Percentiles rank a stretch among this genome's conserved stretches.
These are phyloP conservation scores for Kuraishia floccosa DNA, from an alignment of 805 yeast species.

Conservation along the genomic window DNA sequence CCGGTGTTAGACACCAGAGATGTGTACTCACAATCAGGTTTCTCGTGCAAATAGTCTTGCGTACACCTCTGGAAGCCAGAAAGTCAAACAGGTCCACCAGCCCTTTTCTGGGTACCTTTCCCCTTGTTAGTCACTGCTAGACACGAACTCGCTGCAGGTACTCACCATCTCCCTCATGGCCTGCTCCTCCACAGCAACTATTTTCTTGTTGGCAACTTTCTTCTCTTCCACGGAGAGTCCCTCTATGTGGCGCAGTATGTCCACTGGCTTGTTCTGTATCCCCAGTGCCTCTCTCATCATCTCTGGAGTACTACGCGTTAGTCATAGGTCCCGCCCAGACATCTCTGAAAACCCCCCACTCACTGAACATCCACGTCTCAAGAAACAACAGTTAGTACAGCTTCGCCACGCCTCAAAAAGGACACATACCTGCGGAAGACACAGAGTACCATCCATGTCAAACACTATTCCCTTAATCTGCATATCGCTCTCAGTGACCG, in stretches of 20 bases:
- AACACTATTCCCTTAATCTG: conserved; percentile 39
- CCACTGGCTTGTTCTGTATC: conserved; percentile 28
- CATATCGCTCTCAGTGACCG: conserved; percentile 12
- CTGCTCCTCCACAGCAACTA: conserved; percentile 42
- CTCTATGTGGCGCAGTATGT: conserved; percentile 41
- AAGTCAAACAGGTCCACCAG: conserved; percentile 26
- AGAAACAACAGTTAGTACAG: conserved; percentile 2
- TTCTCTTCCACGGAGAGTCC: conserved; percentile 26
- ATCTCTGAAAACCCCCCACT: conserved; percentile 1
- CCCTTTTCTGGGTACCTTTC: conserved; percentile 27
- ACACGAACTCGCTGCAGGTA: neutral
- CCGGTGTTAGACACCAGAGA: neutral
- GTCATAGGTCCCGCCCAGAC: neutral
- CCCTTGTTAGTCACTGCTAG: neutral
- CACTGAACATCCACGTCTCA: conserved; percentile 20
- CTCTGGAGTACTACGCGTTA: conserved; percentile 9
- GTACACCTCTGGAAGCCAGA: conserved; percentile 17
- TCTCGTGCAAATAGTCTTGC: conserved; percentile 53
- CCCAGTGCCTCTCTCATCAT: conserved; percentile 55
- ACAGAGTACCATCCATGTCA: conserved; percentile 63
- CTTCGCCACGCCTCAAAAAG: neutral
- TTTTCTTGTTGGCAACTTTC: conserved; percentile 29
- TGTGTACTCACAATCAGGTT: conserved; percentile 23
- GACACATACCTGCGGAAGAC: conserved; percentile 35
- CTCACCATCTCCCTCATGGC: conserved; percentile 48